A percentile compares a stretch with the other conserved stretches of the same genome.
Conservation (phyloP, 2,329 filamentous ascomycete species). For the Fusarium protoensiforme region DNA sequence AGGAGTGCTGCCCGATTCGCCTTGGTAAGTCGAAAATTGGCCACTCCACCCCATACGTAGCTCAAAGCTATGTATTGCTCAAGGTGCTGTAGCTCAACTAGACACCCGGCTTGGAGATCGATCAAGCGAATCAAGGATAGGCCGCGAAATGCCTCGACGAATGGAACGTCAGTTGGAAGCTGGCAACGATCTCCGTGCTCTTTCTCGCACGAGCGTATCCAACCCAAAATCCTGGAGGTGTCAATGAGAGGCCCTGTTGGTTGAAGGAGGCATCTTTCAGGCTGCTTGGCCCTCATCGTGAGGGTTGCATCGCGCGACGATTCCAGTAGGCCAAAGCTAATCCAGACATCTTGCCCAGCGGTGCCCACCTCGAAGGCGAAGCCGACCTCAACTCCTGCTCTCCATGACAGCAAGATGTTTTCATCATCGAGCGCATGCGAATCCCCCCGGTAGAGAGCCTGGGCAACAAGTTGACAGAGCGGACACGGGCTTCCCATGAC, state of each 20-base stretch:
- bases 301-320: background rate
- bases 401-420: fast-evolving
- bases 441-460: background rate
- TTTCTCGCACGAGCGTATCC: background rate
- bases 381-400: background rate
- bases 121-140: constrained; percentile 4
- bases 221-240: background rate
- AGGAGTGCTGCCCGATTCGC: constrained; percentile 2
- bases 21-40: constrained; percentile 13
- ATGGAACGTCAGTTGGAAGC: background rate
- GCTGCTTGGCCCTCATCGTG: background rate
- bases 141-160: constrained; percentile 1
- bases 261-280: background rate
- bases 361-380: background rate
- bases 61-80: constrained; percentile 15
- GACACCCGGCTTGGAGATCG: background rate
- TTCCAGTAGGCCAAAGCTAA: background rate
- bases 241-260: background rate
- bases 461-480: background rate
- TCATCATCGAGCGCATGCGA: fast-evolving
- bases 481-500: background rate
- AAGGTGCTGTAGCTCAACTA: background rate
- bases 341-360: background rate
- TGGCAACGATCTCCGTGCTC: background rate
- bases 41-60: constrained; percentile 19